Base-by-base conservation (phyloP, 2,329 filamentous ascomycete species). In the Emmonsia crescens region DNA sequence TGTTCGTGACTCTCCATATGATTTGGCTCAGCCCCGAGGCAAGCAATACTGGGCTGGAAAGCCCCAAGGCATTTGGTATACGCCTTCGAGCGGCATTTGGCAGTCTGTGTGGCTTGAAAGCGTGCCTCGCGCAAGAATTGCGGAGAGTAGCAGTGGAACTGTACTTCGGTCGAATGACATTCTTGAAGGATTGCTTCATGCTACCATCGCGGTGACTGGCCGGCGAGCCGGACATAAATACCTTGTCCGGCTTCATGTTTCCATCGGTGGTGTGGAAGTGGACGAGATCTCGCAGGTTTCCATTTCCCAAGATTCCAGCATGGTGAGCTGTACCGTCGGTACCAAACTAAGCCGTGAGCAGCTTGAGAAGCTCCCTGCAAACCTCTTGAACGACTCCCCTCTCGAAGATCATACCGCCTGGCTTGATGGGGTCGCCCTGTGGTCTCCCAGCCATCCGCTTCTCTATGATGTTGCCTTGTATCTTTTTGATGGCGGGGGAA, bases 11-110 rank as follows among this genome's bases (percentile, higher is more conserved):
- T 87, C 85, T 0, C 82, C 85, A 0, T 82, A 81, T 63, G 85
- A 88, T 63, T 73, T 87, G 8, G 80, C 82, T 0, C 85, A 88
- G 70, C 86, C 84, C 0, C 78, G 86, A 38, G 86, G 86, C 0
- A 89, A 89, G 70, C 86, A 89, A 71, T 80, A 87, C 71, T 86
- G 87, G 74, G 80, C 79, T 0, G 72, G 80, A 1, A 75, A 75
- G 0, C 82, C 82, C 0, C 79, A 77, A 9, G 82, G 85, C 65
- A 89, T 89, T 60, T 89, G 87, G 71, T 89, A 89, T 68, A 84
- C 84, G 0, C 84, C 87, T 0, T 89, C 85, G 65, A 86, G 84
- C 21, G 87, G 87, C 0, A 89, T 90, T 63, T 90, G 87, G 87
- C 85, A 87, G 68, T 80, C 80, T n/a, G 86, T 89, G 0, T 90